These are phyloP conservation scores for Solanum paucissectum DNA, from an alignment of 257 asterid species.

Conservation along the genomic window DNA sequence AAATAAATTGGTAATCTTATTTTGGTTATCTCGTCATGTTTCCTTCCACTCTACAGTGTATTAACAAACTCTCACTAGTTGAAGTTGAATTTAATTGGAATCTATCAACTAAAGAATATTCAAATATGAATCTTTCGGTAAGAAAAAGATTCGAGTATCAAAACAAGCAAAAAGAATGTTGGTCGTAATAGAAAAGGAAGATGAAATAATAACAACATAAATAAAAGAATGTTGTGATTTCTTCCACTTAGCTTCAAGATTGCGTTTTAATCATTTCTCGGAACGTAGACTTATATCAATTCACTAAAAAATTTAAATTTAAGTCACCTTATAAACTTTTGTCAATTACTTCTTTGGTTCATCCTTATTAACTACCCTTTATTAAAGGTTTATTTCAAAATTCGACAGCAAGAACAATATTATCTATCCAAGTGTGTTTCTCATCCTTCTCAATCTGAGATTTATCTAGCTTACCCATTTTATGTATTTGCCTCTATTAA, in stretches of 20 bases:
- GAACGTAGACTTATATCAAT: background rate
- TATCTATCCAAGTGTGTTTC: background rate
- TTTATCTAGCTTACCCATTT: background rate
- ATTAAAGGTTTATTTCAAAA: too few species aligned
- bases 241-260: background rate
- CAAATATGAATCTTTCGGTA: too few species aligned
- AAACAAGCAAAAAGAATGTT: too few species aligned
- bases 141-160: too few species aligned
- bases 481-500: too few species aligned
- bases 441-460: background rate
- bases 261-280: too few species aligned
- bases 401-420: background rate
- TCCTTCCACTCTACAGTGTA: background rate
- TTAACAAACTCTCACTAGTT: background rate
- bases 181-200: too few species aligned
- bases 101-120: too few species aligned
- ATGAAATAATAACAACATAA: background rate
- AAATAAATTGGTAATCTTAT: background rate
- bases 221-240: too few species aligned
- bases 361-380: too few species aligned
- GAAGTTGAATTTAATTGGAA: background rate
- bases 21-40: background rate
- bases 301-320: background rate
- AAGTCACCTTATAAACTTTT: background rate
- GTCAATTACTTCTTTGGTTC: too few species aligned